Conservation (phyloP, 306 rosid species). For the Begonia fuchsioides region DNA sequence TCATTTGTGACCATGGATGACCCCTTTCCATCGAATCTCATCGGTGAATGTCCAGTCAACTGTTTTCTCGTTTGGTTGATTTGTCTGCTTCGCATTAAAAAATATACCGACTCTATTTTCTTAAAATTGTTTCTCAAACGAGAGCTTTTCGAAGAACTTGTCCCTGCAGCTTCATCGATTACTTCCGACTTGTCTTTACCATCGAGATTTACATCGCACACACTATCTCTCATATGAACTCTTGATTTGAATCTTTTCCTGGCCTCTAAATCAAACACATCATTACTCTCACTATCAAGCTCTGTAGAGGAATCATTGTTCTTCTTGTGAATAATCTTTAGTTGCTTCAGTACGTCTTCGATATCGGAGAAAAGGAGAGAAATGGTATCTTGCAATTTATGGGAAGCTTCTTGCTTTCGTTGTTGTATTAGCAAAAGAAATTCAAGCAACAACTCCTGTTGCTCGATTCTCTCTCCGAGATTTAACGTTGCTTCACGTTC, state of each 20-base stretch:
- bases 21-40: conserved; percentile 57
- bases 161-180: conserved; percentile 20
- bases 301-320: conserved; percentile 29
- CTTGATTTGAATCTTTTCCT: conserved; percentile 69
- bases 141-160: conserved; percentile 40
- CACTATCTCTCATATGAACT: conserved; percentile 14
- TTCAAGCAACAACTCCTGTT: conserved; percentile 76
- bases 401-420: conserved; percentile 64
- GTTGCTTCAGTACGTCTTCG: conserved; percentile 70
- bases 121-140: conserved; percentile 85
- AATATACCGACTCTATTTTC: conserved; percentile 79
- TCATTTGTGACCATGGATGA: conserved; percentile 34
- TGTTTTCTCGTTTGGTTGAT: conserved; percentile 32
- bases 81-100: conserved; percentile 62
- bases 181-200: conserved; percentile 21
- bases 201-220: conserved; percentile 44
- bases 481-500: conserved; percentile 83
- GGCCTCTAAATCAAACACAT: conserved; percentile 41
- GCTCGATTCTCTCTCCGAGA: conserved; percentile 66
- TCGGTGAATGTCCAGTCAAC: conserved; percentile 34
- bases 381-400: conserved; percentile 64
- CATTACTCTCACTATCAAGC: conserved; percentile 33
- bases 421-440: conserved; percentile 67
- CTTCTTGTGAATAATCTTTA: conserved; percentile 42
- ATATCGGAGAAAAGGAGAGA: conserved; percentile 75